Evolutionary conservation across 2,329 filamentous ascomycete species (phyloP).

Genomic region (Ophidiomyces ophidiicola): DNA sequence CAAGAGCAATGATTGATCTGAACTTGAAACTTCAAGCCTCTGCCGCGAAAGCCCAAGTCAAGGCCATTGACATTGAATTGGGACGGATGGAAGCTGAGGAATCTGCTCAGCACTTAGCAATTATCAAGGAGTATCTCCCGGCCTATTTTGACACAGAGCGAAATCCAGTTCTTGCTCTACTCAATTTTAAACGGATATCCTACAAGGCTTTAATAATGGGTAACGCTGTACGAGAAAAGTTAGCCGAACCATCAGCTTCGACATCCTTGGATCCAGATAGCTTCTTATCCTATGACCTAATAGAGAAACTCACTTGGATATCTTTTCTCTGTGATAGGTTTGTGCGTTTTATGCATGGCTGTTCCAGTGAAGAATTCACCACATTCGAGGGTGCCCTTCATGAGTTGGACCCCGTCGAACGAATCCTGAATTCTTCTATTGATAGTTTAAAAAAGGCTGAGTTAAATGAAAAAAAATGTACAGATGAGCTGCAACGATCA

Average conservation of each 20-base stretch:
- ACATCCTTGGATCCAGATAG: constrained; percentile 60
- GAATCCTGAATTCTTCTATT: constrained; percentile 77
- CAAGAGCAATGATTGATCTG: constrained; percentile 89
- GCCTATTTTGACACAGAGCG: constrained; percentile 69
- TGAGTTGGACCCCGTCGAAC: constrained; percentile 83
- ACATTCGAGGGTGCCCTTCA: constrained; percentile 68
- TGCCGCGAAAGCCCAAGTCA: constrained; percentile 80
- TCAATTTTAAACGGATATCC: constrained; percentile 74
- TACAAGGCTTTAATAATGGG: constrained; percentile 78
- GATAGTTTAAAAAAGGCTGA: constrained; percentile 74
- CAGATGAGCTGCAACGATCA: constrained; percentile 67
- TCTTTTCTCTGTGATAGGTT: constrained; percentile 73
- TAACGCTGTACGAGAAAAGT: constrained; percentile 64
- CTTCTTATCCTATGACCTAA: constrained; percentile 65
- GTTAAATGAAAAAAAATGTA: constrained; percentile 70
- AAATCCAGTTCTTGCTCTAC: constrained; percentile 75
- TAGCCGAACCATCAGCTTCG: constrained; percentile 54
- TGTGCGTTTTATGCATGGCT: constrained; percentile 64
- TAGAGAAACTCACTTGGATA: constrained; percentile 79
- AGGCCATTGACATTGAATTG: constrained; percentile 85
- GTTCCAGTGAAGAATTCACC: constrained; percentile 64
- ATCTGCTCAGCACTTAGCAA: constrained; percentile 73
- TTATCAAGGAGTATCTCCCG: constrained; percentile 78
- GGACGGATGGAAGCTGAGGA: constrained; percentile 79
- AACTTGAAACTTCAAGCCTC: constrained; percentile 89